phyloP scores from a whole-genome alignment of 1,284 basidiomycete genomes.

The Apiotrichum porosum region DNA sequence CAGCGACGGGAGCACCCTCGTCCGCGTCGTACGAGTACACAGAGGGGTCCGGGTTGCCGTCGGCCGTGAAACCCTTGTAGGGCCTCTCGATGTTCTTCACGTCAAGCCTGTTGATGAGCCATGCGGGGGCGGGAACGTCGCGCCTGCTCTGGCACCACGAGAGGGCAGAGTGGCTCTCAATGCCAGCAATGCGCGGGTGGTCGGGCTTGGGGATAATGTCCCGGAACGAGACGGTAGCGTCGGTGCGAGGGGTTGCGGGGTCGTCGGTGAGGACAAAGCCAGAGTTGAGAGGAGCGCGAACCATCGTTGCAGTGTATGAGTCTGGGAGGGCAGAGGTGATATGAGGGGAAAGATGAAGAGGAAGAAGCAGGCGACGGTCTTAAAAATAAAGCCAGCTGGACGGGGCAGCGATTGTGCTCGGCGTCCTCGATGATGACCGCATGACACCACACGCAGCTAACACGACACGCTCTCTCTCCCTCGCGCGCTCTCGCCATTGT shows the following conservation, averaged over 20 bases:
- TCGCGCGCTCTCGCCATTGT: too few species aligned
- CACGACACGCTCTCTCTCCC: too few species aligned
- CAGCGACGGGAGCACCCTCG: conserved; percentile 38
- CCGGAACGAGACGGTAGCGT: conserved; percentile 39
- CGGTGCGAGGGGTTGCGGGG: conserved; percentile 31
- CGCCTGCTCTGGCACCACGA: conserved; percentile 35
- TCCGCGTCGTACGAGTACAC: conserved; percentile 32
- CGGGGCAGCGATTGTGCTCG: too few species aligned
- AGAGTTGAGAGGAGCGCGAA: conserved; percentile 19
- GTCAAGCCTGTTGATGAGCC: conserved; percentile 39
- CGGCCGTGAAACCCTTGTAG: conserved; percentile 34
- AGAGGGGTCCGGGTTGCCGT: conserved; percentile 29
- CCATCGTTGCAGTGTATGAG: too few species aligned
- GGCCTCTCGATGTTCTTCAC: conserved; percentile 32
- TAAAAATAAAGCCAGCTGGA: too few species aligned
- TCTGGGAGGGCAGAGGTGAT: too few species aligned
- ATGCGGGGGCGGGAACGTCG: conserved; percentile 33
- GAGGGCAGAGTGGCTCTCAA: conserved; percentile 24
- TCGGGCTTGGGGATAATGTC: conserved; percentile 33
- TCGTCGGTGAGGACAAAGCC: conserved; percentile 33
- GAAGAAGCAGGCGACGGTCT: too few species aligned
- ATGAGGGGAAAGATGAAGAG: too few species aligned
- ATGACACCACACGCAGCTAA: too few species aligned
- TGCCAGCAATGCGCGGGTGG: conserved; percentile 40
- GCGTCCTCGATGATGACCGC: too few species aligned